Base-by-base conservation (phyloP, 2,329 filamentous ascomycete species). In the Phialophora expanda region DNA sequence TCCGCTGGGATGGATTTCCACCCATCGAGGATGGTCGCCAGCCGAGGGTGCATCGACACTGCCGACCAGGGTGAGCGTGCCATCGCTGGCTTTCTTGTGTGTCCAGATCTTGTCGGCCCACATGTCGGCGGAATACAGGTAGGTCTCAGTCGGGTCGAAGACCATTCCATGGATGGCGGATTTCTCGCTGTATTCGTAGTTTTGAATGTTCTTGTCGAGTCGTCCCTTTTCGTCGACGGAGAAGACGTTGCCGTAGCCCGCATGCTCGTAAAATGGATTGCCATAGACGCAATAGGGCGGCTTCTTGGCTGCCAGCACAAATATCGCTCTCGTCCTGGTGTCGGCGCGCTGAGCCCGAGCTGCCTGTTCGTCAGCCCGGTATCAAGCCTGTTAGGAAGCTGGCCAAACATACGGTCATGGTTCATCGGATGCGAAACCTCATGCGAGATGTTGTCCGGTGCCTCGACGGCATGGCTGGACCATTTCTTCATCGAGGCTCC, bases 401-500 rank as follows among this genome's bases (percentile, higher is more conserved):
- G 22, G 34, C 22, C 48, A 44, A 44, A 59, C 34, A 44, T 84
- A 92, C 90, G 86, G 75, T 96, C 86, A 71, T 91, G 89, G 53
- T 86, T 87, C 77, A 96, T 89, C 2, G 90, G 85, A 77, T 92
- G 88, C 14, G 92, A 92, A 53, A 84, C 83, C 76, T 90, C 85
- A 72, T 95, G 92, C 55, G 87, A 80, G 70, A 96, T 95, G 57
- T 92, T 87, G 1, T 87, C 89, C 2, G 92, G 90, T 71, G 86
- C 89, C 73, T 89, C 86, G 73, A 96, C 90, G 54, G 87, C 82
- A 77, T 91, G 94, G 76, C 90, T 93, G 57, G 89, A 89, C 91
- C 92, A 96, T 77, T 93, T 94, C 84, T 96, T 96, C 91, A 95
- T 95, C 67, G 91, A 91, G 3, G 92, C 89, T 73, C 92, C 92